phyloP scores from a whole-genome alignment of 2,329 filamentous ascomycete species.

The Zymoseptoria ardabiliae region DNA sequence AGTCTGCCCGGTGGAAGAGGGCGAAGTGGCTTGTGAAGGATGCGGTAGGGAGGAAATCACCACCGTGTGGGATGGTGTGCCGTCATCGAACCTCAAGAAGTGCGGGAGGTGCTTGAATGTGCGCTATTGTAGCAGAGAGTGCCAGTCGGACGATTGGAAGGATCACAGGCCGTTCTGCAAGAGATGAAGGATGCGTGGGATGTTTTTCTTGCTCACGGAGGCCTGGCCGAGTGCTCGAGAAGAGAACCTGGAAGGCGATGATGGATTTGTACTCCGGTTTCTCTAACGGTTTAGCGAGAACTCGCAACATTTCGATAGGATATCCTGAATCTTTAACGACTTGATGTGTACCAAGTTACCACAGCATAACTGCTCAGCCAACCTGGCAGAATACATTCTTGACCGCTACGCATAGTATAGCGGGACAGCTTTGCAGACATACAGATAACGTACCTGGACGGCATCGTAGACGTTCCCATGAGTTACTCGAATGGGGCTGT shows the following conservation, averaged over 20 bases:
- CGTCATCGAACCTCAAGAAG: neutral
- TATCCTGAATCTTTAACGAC: too few relatives aligned
- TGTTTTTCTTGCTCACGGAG: too few relatives aligned
- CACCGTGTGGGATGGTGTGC: neutral
- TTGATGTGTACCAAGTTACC: too few relatives aligned
- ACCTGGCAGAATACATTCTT: too few relatives aligned
- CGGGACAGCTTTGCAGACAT: too few relatives aligned
- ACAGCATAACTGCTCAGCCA: too few relatives aligned
- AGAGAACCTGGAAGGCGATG: neutral
- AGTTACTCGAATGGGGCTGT: too few relatives aligned
- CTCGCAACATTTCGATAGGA: too few relatives aligned
- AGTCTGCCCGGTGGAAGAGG: slow-evolving; percentile 2
- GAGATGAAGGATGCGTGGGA: neutral
- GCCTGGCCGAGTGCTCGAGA: neutral
- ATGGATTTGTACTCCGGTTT: neutral
- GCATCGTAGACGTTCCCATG: too few relatives aligned
- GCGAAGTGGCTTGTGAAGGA: neutral
- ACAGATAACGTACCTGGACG: too few relatives aligned
- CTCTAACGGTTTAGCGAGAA: too few relatives aligned
- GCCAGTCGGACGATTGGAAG: slow-evolving; percentile 8
- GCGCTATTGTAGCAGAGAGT: slow-evolving; percentile 4
- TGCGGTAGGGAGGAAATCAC: neutral
- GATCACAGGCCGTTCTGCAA: slow-evolving; percentile 8
- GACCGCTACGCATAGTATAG: too few relatives aligned
- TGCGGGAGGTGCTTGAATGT: slow-evolving; percentile 7